Evolutionary conservation across 1,284 basidiomycete species (phyloP).

Genomic region (Phlebopus sp.): DNA sequence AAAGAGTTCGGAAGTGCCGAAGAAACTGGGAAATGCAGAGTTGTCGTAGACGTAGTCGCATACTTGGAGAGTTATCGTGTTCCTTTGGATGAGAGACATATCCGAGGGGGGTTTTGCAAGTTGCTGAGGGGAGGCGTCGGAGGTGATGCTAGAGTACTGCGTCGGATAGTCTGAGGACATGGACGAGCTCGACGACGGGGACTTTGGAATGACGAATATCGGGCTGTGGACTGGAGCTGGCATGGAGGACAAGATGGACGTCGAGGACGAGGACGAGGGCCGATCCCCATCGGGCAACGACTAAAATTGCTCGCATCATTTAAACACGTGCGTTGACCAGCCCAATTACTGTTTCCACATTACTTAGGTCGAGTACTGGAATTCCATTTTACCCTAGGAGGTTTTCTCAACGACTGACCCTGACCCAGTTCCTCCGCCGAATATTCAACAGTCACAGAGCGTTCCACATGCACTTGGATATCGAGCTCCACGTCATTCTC

Average conservation of each 20-base stretch:
- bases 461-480: constrained; percentile 30
- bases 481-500: constrained; percentile 26
- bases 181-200: background rate
- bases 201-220: background rate
- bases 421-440: constrained; percentile 9
- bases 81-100: constrained; percentile 46
- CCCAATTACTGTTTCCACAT: background rate
- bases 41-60: constrained; percentile 67
- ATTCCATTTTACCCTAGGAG: constrained; percentile 2
- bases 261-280: too few relatives aligned
- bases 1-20: constrained; percentile 54
- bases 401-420: constrained; percentile 13
- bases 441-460: constrained; percentile 30
- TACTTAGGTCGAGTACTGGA: background rate
- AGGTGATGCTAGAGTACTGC: background rate
- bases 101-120: constrained; percentile 14
- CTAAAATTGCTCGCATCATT: too few relatives aligned
- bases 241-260: too few relatives aligned
- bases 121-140: background rate
- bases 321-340: too few relatives aligned
- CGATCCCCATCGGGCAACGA: too few relatives aligned
- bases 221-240: too few relatives aligned
- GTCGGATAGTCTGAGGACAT: background rate
- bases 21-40: constrained; percentile 32
- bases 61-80: constrained; percentile 60